Evolutionary conservation across 225 moss, liverwort and hornwort species (phyloP).

Genomic region (Pleurozium schreberi): DNA sequence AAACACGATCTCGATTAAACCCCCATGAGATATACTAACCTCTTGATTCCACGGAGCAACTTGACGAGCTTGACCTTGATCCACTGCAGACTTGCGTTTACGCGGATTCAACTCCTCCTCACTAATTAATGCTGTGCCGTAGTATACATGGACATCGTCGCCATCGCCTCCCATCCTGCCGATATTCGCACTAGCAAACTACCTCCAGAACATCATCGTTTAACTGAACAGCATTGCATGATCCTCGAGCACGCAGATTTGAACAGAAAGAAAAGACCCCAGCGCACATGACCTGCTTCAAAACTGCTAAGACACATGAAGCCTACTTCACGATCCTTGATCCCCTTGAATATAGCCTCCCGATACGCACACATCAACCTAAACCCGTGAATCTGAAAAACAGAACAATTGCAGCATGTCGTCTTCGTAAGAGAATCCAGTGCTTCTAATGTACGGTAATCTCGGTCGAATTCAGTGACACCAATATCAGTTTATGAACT

Average conservation of each 20-base stretch:
- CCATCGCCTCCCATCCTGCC: constrained; percentile 50
- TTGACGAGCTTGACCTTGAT: constrained; percentile 70
- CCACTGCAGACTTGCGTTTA: constrained; percentile 61
- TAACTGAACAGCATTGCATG: not conserved
- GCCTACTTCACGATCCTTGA: too few species aligned
- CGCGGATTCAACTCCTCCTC: constrained; percentile 70
- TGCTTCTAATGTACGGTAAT: not conserved
- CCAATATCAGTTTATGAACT: not conserved
- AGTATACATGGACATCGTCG: constrained; percentile 31
- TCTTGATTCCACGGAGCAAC: constrained; percentile 94
- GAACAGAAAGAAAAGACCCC: not conserved
- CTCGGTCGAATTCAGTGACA: not conserved
- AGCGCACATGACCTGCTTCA: too few species aligned
- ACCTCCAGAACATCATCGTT: not conserved
- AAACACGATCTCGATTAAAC: not conserved
- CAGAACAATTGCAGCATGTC: not conserved
- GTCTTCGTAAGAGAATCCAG: not conserved
- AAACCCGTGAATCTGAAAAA: not conserved
- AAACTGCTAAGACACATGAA: not conserved
- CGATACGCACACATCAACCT: not conserved
- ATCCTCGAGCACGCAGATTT: not conserved
- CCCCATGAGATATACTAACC: constrained; percentile 22
- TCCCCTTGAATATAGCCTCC: not conserved
- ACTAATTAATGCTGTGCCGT: constrained; percentile 59
- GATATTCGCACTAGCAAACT: not conserved